A percentile compares a stretch with the other conserved stretches of the same genome.
Evolutionary conservation across 179 eudicot genomes (phyloP).

Genomic region (Spergularia azorica): DNA sequence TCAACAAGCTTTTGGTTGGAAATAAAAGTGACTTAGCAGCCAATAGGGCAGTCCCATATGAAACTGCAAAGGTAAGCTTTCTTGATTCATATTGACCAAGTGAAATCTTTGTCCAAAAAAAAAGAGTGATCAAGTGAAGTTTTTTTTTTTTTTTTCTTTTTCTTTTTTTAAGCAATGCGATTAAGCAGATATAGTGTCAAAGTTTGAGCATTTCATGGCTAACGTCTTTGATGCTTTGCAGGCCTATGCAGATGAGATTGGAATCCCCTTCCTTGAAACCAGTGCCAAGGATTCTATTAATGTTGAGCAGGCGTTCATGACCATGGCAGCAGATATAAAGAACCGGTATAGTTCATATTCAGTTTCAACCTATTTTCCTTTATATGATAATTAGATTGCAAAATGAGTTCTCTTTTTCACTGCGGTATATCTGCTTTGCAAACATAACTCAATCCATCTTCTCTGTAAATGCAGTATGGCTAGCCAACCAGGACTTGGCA

Average conservation of each 20-base stretch:
- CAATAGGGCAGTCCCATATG: slow-evolving; percentile 30
- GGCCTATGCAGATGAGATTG: slow-evolving; percentile 31
- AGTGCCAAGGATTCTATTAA: slow-evolving; percentile 33
- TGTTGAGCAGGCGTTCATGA: slow-evolving; percentile 32
- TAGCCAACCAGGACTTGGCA: slow-evolving; percentile 25
- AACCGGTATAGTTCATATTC: slow-evolving; percentile 18
- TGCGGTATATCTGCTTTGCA: too few species aligned
- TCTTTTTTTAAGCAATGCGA: too few species aligned
- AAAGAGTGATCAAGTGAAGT: too few species aligned
- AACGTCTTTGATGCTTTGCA: background rate
- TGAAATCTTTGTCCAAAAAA: background rate
- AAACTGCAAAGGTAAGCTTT: slow-evolving; percentile 27
- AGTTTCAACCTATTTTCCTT: background rate
- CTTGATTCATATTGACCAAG: background rate
- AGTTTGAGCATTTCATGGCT: background rate
- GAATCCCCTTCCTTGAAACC: slow-evolving; percentile 31
- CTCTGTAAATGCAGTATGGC: slow-evolving; percentile 24
- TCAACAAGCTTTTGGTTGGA: slow-evolving; percentile 33
- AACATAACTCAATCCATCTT: background rate
- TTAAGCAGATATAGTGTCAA: background rate
- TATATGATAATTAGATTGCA: background rate
- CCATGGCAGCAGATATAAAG: slow-evolving; percentile 30
- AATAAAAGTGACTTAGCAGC: slow-evolving; percentile 28
- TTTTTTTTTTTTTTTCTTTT: too few species aligned
- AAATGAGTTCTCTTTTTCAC: too few species aligned